Conservation (phyloP, 2,329 filamentous ascomycete species). For the Aspergillus ruber region DNA sequence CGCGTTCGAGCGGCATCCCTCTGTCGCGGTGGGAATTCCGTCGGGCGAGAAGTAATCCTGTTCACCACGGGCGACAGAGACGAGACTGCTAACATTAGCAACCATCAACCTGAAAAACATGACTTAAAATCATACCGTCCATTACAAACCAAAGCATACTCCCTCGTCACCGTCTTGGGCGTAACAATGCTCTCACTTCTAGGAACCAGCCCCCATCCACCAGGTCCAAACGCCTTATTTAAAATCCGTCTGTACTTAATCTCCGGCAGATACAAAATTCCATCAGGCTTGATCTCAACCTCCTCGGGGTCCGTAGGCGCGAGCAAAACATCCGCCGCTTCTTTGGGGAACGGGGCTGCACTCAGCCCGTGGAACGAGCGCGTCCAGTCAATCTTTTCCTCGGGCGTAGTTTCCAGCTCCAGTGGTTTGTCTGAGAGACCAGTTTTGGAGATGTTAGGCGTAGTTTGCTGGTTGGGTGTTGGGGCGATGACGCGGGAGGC, state of each 20-base stretch:
- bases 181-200: slow-evolving; percentile 78
- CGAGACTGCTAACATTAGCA: slow-evolving; percentile 54
- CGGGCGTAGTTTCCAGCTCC: slow-evolving; percentile 20
- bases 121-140: slow-evolving; percentile 57
- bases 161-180: slow-evolving; percentile 72
- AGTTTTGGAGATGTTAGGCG: slow-evolving; percentile 33
- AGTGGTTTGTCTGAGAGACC: slow-evolving; percentile 31
- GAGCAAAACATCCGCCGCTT: slow-evolving; percentile 63
- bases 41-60: slow-evolving; percentile 89
- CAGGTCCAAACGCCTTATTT: slow-evolving; percentile 86
- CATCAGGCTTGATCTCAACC: slow-evolving; percentile 96
- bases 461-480: slow-evolving; percentile 24
- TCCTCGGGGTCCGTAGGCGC: slow-evolving; percentile 63
- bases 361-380: slow-evolving; percentile 76
- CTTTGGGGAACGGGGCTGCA: slow-evolving; percentile 61
- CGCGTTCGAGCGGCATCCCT: slow-evolving; percentile 96
- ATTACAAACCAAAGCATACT: slow-evolving; percentile 85
- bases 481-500: slow-evolving; percentile 12
- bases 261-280: slow-evolving; percentile 91
- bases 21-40: slow-evolving; percentile 85
- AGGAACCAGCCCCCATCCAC: slow-evolving; percentile 90
- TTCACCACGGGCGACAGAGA: slow-evolving; percentile 88
- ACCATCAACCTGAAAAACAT: background rate
- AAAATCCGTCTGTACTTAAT: slow-evolving; percentile 94
- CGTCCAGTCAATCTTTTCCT: slow-evolving; percentile 67